Percentiles rank a stretch among this genome's conserved stretches.
These are phyloP conservation scores for Penicillium samsonianum DNA, from an alignment of 495 filamentous ascomycete species.

Conservation along the genomic window DNA sequence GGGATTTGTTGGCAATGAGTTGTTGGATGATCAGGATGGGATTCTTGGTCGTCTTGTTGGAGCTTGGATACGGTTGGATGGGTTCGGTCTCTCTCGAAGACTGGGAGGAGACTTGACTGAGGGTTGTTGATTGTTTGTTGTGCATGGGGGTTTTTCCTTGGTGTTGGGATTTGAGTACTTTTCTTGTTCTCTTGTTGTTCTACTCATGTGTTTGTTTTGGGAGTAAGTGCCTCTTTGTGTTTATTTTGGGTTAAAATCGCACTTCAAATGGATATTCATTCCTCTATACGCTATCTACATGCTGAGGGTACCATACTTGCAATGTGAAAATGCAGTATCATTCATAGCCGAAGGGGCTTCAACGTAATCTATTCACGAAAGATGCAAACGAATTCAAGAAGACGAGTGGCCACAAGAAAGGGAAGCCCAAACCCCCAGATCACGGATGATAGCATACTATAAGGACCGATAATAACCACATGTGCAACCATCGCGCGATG, in stretches of 20 bases:
- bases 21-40: background rate
- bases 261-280: conserved; percentile 4
- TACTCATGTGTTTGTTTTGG: conserved; percentile 15
- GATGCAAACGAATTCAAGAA: conserved; percentile 1
- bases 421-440: background rate
- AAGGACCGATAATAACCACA: background rate
- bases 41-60: background rate
- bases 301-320: background rate
- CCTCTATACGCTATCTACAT: background rate
- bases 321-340: background rate
- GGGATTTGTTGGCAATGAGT: conserved; percentile 66
- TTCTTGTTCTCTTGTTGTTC: conserved; percentile 15
- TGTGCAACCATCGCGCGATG: background rate
- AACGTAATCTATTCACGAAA: background rate
- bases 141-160: conserved; percentile 20
- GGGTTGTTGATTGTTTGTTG: conserved; percentile 11
- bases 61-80: background rate
- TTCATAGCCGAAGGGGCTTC: background rate
- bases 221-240: conserved; percentile 6
- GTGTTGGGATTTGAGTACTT: conserved; percentile 16
- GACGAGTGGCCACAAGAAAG: background rate
- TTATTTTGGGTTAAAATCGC: background rate
- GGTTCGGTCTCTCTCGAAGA: background rate
- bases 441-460: background rate
- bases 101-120: background rate